Percentiles rank a stretch among this genome's conserved stretches.
These are phyloP conservation scores for Pseudonitzschia multiseries DNA, from an alignment of 108 stramenopile genomes.

Conservation along the genomic window DNA sequence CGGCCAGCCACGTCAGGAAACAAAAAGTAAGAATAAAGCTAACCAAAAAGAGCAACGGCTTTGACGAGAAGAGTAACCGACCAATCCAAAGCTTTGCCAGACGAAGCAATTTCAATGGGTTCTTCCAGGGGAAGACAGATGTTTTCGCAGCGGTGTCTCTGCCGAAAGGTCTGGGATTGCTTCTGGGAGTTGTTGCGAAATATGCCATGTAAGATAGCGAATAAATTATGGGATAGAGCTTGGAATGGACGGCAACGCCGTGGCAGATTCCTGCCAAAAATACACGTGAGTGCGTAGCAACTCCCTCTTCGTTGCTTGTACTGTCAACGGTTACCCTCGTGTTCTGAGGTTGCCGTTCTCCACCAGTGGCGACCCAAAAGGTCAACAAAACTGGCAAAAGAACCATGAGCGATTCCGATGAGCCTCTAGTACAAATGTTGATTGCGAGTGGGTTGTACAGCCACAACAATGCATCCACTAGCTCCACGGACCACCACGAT, in stretches of 20 bases:
- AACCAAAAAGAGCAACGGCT: slow-evolving; percentile 60
- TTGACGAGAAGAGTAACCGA: slow-evolving; percentile 34
- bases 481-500: slow-evolving; percentile 5
- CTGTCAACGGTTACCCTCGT: neutral
- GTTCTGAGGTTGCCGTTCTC: neutral
- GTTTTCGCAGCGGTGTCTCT: neutral
- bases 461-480: slow-evolving; percentile 77
- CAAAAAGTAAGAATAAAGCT: slow-evolving; percentile 57
- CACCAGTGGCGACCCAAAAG: slow-evolving; percentile 40
- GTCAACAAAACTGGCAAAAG: slow-evolving; percentile 82
- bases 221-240: slow-evolving; percentile 88
- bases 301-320: neutral
- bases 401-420: slow-evolving; percentile 83
- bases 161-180: neutral
- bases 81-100: slow-evolving; percentile 40
- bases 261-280: slow-evolving; percentile 70
- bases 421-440: slow-evolving; percentile 93
- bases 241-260: slow-evolving; percentile 82
- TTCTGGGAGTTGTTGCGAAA: slow-evolving; percentile 41
- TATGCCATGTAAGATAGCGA: slow-evolving; percentile 74
- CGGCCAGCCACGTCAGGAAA: slow-evolving; percentile 56
- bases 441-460: slow-evolving; percentile 90
- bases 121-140: slow-evolving; percentile 27
- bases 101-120: slow-evolving; percentile 28
- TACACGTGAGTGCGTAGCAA: slow-evolving; percentile 32